Conservation (phyloP, 371 early-diverging fungal genomes). For the Syncephalastrum racemosum region DNA sequence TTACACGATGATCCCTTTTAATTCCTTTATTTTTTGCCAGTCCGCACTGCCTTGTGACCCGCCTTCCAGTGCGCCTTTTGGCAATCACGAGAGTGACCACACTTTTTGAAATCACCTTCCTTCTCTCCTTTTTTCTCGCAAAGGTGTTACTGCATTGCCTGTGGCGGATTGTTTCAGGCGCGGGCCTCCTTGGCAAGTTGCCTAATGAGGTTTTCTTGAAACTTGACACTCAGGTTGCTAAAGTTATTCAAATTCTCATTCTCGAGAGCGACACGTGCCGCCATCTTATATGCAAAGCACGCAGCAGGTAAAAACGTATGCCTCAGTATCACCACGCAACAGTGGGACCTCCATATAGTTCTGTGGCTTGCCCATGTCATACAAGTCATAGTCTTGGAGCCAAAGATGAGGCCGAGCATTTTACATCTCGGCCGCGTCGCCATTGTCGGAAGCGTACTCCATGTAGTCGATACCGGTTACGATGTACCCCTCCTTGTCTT, state of each 20-base stretch:
- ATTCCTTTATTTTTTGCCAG: neutral
- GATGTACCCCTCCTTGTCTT: slow-evolving; percentile 55
- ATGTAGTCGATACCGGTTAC: slow-evolving; percentile 59
- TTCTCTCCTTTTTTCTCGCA: slow-evolving; percentile 55
- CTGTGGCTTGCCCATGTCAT: slow-evolving; percentile 61
- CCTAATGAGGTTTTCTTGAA: slow-evolving; percentile 43
- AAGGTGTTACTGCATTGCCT: slow-evolving; percentile 40
- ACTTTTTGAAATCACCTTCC: slow-evolving; percentile 55
- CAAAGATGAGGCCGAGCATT: slow-evolving; percentile 61
- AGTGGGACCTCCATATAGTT: slow-evolving; percentile 59
- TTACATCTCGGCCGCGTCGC: slow-evolving; percentile 58
- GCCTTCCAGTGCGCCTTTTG: slow-evolving; percentile 65
- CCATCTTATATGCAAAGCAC: slow-evolving; percentile 53
- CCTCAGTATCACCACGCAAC: slow-evolving; percentile 54
- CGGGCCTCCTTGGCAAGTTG: slow-evolving; percentile 45
- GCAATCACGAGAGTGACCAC: slow-evolving; percentile 59
- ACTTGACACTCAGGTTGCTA: slow-evolving; percentile 33
- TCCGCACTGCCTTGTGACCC: slow-evolving; percentile 56
- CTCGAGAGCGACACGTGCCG: slow-evolving; percentile 47
- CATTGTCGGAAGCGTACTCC: slow-evolving; percentile 54
- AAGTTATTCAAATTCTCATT: slow-evolving; percentile 41
- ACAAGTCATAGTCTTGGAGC: slow-evolving; percentile 59
- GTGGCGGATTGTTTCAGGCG: slow-evolving; percentile 35
- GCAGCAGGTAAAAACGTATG: slow-evolving; percentile 52
- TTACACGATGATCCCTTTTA: neutral